These are phyloP conservation scores for Aspergillus sp. DNA, from an alignment of 2,329 filamentous ascomycete species.

Conservation along the genomic window DNA sequence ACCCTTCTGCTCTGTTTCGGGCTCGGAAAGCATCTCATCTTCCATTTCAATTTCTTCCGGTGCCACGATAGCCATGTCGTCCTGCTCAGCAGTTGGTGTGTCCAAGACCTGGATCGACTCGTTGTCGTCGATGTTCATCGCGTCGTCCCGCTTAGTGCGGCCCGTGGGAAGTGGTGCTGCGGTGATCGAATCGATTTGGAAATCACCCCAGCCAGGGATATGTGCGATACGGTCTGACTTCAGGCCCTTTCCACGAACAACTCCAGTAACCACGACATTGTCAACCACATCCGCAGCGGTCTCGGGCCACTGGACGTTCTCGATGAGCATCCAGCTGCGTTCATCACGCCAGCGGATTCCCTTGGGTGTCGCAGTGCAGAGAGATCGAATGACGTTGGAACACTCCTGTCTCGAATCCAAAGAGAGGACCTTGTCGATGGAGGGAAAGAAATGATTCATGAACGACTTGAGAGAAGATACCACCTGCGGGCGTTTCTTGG, in stretches of 20 bases:
- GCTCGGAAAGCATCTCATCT: conserved; percentile 53
- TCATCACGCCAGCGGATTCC: conserved; percentile 94
- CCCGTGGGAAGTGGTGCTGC: conserved; percentile 60
- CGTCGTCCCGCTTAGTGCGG: conserved; percentile 49
- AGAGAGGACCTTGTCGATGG: conserved; percentile 83
- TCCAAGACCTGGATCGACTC: conserved; percentile 52
- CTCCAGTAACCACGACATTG: conserved; percentile 71
- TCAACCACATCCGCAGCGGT: conserved; percentile 38
- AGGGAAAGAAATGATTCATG: conserved; percentile 89
- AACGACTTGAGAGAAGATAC: conserved; percentile 81
- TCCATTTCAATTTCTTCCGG: conserved; percentile 79
- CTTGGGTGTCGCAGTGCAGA: conserved; percentile 89
- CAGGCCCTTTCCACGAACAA: conserved; percentile 75
- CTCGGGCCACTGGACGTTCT: conserved; percentile 67
- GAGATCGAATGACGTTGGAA: conserved; percentile 78
- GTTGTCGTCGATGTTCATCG: conserved; percentile 63
- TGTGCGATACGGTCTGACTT: conserved; percentile 89
- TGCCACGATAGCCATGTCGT: conserved; percentile 75
- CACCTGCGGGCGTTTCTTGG: conserved; percentile 70
- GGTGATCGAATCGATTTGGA: conserved; percentile 83
- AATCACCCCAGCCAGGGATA: conserved; percentile 88
- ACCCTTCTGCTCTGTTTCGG: conserved; percentile 56
- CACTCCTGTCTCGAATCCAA: conserved; percentile 86
- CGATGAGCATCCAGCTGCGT: conserved; percentile 88
- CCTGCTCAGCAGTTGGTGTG: conserved; percentile 67